These are phyloP conservation scores for Fusarium sp. DNA, from an alignment of 2,329 filamentous ascomycete species.

Conservation along the genomic window DNA sequence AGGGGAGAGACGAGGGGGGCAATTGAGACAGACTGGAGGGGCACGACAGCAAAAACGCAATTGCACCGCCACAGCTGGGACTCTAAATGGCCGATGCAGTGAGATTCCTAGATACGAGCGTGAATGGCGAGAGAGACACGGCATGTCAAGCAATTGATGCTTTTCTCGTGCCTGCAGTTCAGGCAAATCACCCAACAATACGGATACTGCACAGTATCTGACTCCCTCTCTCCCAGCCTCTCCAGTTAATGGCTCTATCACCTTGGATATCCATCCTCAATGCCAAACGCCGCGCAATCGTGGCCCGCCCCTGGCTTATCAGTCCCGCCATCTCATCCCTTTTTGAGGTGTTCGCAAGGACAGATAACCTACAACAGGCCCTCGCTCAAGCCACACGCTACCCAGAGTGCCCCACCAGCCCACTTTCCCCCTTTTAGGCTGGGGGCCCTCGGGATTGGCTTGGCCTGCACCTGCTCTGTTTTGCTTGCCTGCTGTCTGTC, in stretches of 20 bases:
- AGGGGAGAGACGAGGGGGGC: constrained; percentile 35
- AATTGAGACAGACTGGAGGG: constrained; percentile 33
- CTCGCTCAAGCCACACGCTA: constrained; percentile 35
- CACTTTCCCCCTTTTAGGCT: constrained; percentile 43
- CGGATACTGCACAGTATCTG: too few species aligned
- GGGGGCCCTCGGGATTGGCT: constrained; percentile 34
- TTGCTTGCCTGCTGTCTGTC: not conserved
- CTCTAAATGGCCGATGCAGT: not conserved
- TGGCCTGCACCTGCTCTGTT: constrained; percentile 32
- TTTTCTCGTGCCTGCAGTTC: not conserved
- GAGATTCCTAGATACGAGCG: constrained; percentile 4
- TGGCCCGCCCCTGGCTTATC: constrained; percentile 25
- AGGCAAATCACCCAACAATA: too few species aligned
- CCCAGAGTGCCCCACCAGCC: constrained; percentile 13
- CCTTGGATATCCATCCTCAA: constrained; percentile 12
- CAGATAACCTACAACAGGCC: constrained; percentile 35
- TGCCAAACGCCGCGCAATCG: constrained; percentile 42
- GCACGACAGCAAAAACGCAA: constrained; percentile 22
- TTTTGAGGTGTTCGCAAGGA: constrained; percentile 42
- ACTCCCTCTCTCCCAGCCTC: not conserved
- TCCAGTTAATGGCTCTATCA: not conserved
- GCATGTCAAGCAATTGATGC: not conserved
- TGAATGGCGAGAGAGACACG: constrained; percentile 7
- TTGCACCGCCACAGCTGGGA: constrained; percentile 40
- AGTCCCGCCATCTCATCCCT: constrained; percentile 43